phyloP scores from a whole-genome alignment of 2,329 filamentous ascomycete species.

The Pseudogymnoascus sp. region DNA sequence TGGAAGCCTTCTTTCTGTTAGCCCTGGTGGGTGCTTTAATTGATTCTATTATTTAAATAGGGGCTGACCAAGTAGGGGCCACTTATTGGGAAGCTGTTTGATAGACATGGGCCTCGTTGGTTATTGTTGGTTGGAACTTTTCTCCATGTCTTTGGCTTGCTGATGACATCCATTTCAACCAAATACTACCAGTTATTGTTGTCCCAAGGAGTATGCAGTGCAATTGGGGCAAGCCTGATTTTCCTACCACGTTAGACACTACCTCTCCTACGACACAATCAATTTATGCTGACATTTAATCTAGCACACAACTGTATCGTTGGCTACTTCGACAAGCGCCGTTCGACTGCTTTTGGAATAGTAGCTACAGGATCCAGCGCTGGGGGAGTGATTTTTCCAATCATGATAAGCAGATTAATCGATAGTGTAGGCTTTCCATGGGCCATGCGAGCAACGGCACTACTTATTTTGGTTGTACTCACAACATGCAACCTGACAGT shows the following conservation, averaged over 20 bases:
- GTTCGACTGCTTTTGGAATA: constrained; percentile 36
- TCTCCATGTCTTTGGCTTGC: constrained; percentile 28
- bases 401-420: constrained; percentile 48
- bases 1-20: constrained; percentile 42
- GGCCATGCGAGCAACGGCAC: constrained; percentile 46
- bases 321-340: constrained; percentile 19
- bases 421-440: constrained; percentile 42
- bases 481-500: constrained; percentile 41
- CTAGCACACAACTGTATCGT: constrained; percentile 29
- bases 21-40: constrained; percentile 35
- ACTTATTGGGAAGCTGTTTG: constrained; percentile 51
- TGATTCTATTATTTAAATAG: not conserved
- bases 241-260: constrained; percentile 15
- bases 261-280: not conserved
- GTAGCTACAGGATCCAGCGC: constrained; percentile 37
- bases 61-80: not conserved
- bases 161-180: constrained; percentile 29
- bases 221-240: constrained; percentile 34
- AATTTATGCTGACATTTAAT: constrained; percentile 22
- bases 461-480: constrained; percentile 45
- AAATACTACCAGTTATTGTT: constrained; percentile 33
- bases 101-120: constrained; percentile 50
- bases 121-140: constrained; percentile 34
- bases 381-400: constrained; percentile 50
- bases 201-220: constrained; percentile 32